phyloP scores from a whole-genome alignment of 148 eudicot genomes.

The Polygonum aviculare region DNA sequence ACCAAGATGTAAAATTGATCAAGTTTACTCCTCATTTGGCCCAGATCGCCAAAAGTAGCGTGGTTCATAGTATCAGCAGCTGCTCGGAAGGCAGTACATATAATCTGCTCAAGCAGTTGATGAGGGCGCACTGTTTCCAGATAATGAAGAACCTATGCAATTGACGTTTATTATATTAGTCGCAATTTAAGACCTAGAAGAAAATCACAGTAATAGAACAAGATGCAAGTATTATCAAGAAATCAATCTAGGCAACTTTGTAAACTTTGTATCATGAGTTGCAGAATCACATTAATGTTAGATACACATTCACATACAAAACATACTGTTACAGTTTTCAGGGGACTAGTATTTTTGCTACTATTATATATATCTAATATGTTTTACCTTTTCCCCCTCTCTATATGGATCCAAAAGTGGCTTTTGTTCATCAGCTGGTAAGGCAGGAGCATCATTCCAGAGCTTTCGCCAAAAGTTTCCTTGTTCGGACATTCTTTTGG shows the following conservation, averaged over 20 bases:
- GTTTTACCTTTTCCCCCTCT: conserved; percentile 90
- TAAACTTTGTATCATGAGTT: not conserved
- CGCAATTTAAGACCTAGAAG: not conserved
- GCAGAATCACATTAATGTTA: not conserved
- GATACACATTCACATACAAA: not conserved
- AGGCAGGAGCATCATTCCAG: conserved; percentile 78
- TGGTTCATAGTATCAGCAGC: conserved; percentile 69
- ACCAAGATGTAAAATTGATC: conserved; percentile 66
- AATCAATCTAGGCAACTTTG: not conserved
- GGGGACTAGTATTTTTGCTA: not conserved
- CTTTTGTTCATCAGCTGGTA: conserved; percentile 82
- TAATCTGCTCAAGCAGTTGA: conserved; percentile 92
- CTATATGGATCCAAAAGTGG: conserved; percentile 83
- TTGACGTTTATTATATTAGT: not conserved
- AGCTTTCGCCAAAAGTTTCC: conserved; percentile 89
- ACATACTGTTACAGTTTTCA: not conserved
- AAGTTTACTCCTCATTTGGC: conserved; percentile 56
- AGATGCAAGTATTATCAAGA: not conserved
- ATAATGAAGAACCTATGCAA: conserved; percentile 72
- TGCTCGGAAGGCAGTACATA: conserved; percentile 79
- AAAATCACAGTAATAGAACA: not conserved
- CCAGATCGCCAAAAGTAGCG: conserved; percentile 56
- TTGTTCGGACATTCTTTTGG: conserved; percentile 83
- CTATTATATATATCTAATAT: not conserved
- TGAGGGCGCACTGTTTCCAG: conserved; percentile 82